Conservation (phyloP, 169 alveolate species). For the Eimeria brunetti region DNA sequence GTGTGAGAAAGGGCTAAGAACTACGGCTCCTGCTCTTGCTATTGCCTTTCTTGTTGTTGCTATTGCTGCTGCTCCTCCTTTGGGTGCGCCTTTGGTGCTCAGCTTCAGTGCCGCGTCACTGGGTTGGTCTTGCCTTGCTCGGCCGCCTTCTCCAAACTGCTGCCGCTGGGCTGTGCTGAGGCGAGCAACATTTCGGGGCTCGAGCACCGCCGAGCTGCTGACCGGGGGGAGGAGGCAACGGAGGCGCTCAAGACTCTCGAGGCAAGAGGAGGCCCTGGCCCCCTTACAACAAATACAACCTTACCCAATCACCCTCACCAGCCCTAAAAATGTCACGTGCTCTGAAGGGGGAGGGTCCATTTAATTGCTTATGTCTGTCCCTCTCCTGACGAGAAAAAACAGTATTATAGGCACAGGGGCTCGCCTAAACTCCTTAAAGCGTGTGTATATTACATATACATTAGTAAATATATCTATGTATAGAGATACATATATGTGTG, state of each 20-base stretch:
- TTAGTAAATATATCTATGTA: neutral
- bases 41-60: neutral
- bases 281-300: neutral
- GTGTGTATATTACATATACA: no score
- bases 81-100: constrained; percentile 4
- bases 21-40: neutral
- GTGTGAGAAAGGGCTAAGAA: neutral
- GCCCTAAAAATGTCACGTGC: neutral
- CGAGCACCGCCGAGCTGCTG: constrained; percentile 11
- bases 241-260: constrained; percentile 17
- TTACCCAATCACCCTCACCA: neutral
- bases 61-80: neutral
- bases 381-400: neutral
- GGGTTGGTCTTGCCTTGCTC: constrained; percentile 1
- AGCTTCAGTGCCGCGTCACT: constrained; percentile 55
- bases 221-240: neutral
- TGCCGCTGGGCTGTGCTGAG: constrained; percentile 20
- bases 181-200: neutral
- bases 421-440: neutral
- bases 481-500: neutral
- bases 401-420: neutral
- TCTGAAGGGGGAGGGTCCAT: neutral
- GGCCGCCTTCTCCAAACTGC: constrained; percentile 6
- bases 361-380: neutral
- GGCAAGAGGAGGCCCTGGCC: neutral